These are phyloP conservation scores for Mucor piriformis DNA, from an alignment of 371 early-diverging fungal genomes.

Conservation along the genomic window DNA sequence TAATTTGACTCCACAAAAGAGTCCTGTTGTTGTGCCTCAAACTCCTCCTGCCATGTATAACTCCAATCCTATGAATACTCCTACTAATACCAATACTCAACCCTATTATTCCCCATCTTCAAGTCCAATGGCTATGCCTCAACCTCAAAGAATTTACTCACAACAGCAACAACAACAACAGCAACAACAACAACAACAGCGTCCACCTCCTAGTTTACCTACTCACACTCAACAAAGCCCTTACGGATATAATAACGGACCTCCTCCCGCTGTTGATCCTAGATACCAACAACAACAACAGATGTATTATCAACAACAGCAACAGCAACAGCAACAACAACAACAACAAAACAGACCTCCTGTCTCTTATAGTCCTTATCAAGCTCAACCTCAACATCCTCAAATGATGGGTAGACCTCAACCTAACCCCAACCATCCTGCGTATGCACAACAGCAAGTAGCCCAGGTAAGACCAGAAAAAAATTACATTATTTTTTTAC, in stretches of 20 bases:
- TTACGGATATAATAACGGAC: slow-evolving; percentile 22
- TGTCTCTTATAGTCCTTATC: slow-evolving; percentile 25
- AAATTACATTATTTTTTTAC: neutral
- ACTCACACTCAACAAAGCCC: slow-evolving; percentile 26
- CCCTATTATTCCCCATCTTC: slow-evolving; percentile 13
- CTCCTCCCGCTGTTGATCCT: slow-evolving; percentile 22
- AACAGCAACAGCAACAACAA: slow-evolving; percentile 28
- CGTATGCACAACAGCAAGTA: slow-evolving; percentile 17
- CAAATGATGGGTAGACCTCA: slow-evolving; percentile 23
- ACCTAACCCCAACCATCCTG: slow-evolving; percentile 22
- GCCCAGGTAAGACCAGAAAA: neutral
- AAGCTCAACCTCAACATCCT: slow-evolving; percentile 29
- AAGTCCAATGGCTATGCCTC: slow-evolving; percentile 26
- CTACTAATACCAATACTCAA: slow-evolving; percentile 11
- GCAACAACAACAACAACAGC: slow-evolving; percentile 29
- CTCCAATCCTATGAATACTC: slow-evolving; percentile 4
- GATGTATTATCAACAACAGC: slow-evolving; percentile 35
- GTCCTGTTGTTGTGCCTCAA: slow-evolving; percentile 30
- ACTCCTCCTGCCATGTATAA: slow-evolving; percentile 32
- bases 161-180: slow-evolving; percentile 20
- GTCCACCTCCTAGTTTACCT: slow-evolving; percentile 30
- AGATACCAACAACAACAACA: slow-evolving; percentile 37
- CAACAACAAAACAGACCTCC: slow-evolving; percentile 26
- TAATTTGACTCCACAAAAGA: slow-evolving; percentile 21
- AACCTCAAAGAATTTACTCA: slow-evolving; percentile 23